Conservation (phyloP, 768 basidiomycete species). For the Suillus paluster region DNA sequence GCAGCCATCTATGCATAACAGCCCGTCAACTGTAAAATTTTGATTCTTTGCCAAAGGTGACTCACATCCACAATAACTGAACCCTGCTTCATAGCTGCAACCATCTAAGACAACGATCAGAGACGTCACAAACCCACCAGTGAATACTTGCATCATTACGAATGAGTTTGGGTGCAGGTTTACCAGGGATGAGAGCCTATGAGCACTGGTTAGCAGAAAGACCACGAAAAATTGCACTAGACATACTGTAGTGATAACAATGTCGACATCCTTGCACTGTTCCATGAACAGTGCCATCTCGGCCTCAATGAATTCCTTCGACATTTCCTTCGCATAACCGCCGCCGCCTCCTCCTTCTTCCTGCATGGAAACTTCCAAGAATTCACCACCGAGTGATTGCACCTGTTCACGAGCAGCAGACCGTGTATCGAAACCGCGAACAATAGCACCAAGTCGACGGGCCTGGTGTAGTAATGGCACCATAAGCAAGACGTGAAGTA, state of each 20-base stretch:
- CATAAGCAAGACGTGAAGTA: background rate
- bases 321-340: constrained; percentile 91
- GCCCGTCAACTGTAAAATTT: constrained; percentile 15
- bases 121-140: background rate
- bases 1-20: constrained; percentile 52
- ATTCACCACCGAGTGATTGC: constrained; percentile 88
- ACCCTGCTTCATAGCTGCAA: constrained; percentile 90
- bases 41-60: constrained; percentile 6
- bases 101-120: constrained; percentile 52
- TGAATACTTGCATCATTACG: constrained; percentile 55
- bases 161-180: constrained; percentile 85
- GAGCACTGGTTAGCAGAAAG: constrained; percentile 13
- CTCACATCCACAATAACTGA: constrained; percentile 80
- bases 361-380: constrained; percentile 78
- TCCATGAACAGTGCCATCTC: constrained; percentile 90
- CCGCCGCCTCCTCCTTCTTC: constrained; percentile 85
- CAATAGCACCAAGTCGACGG: constrained; percentile 83
- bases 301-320: constrained; percentile 85
- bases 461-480: constrained; percentile 48
- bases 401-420: constrained; percentile 88
- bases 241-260: constrained; percentile 78
- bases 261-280: constrained; percentile 89
- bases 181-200: constrained; percentile 84
- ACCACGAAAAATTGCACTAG: background rate
- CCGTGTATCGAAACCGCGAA: constrained; percentile 87